Evolutionary conservation across 1,284 basidiomycete genomes (phyloP).

Genomic region (Ceratobasidium sp.): DNA sequence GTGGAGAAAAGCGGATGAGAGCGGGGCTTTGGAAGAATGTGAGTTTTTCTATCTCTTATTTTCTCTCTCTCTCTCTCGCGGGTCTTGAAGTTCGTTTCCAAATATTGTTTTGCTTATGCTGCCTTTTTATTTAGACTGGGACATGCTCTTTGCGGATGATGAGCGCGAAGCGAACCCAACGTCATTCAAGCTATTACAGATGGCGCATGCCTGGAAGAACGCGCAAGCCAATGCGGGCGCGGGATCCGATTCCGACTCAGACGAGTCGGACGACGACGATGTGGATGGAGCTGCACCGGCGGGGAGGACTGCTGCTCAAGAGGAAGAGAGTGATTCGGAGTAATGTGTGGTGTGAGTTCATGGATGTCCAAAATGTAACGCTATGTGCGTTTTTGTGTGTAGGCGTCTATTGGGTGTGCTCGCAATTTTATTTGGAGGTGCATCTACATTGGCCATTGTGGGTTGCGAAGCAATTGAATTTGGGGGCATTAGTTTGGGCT

Average conservation of each 20-base stretch:
- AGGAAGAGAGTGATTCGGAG: constrained; percentile 11
- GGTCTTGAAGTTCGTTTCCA: too few species aligned
- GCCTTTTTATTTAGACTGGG: constrained; percentile 73
- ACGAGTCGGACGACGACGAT: constrained; percentile 44
- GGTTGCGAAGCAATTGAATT: too few species aligned
- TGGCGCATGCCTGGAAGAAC: constrained; percentile 86
- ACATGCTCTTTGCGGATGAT: constrained; percentile 94
- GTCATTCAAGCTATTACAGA: constrained; percentile 92
- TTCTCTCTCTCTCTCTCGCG: not conserved
- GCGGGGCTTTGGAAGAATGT: constrained; percentile 87
- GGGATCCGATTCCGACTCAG: constrained; percentile 45
- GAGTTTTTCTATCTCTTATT: constrained; percentile 50
- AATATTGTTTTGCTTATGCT: constrained; percentile 14
- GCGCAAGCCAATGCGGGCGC: constrained; percentile 56
- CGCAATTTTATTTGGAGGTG: too few species aligned
- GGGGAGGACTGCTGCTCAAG: not conserved
- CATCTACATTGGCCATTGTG: too few species aligned
- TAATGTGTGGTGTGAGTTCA: not conserved
- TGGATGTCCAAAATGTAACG: not conserved
- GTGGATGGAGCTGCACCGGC: constrained; percentile 42
- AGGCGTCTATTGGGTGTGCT: not conserved
- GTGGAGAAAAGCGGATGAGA: constrained; percentile 82
- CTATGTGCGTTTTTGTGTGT: not conserved
- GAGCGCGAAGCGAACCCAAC: constrained; percentile 91
- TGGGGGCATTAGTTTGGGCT: not conserved